Evolutionary conservation across 2,329 filamentous ascomycete species (phyloP).

Genomic region (Pezicula carpinea): DNA sequence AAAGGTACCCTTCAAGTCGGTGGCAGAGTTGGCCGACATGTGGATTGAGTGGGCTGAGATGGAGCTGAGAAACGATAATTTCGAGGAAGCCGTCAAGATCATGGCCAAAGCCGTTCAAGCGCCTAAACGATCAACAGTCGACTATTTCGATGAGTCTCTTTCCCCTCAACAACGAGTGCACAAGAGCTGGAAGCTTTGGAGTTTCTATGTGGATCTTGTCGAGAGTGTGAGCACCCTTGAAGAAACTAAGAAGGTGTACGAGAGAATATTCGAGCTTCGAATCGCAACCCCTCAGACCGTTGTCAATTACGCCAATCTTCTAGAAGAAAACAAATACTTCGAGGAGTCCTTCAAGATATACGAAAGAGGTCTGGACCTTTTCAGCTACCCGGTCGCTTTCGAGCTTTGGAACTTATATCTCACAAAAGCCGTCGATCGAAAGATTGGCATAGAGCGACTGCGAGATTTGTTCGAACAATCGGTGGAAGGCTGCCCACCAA

Average conservation of each 20-base stretch:
- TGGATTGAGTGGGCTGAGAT: slow-evolving; percentile 99
- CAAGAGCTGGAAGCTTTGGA: slow-evolving; percentile 99
- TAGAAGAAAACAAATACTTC: slow-evolving; percentile 92
- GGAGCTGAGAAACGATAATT: slow-evolving; percentile 93
- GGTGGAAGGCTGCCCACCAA: slow-evolving; percentile 87
- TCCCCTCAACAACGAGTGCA: slow-evolving; percentile 95
- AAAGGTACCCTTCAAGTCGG: slow-evolving; percentile 96
- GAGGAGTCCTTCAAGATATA: slow-evolving; percentile 98
- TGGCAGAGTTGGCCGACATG: slow-evolving; percentile 94
- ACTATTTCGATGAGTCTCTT: slow-evolving; percentile 95
- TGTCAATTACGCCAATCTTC: slow-evolving; percentile 93
- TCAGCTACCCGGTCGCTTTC: slow-evolving; percentile 96
- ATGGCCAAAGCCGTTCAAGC: slow-evolving; percentile 97
- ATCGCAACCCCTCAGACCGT: slow-evolving; percentile 98
- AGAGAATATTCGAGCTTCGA: slow-evolving; percentile 94
- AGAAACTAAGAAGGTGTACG: slow-evolving; percentile 91
- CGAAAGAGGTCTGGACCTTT: slow-evolving; percentile 93
- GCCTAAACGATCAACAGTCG: slow-evolving; percentile 96
- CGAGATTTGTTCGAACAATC: slow-evolving; percentile 97
- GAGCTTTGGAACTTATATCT: slow-evolving; percentile 98
- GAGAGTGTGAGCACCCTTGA: slow-evolving; percentile 89
- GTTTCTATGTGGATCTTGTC: slow-evolving; percentile 96
- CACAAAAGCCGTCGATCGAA: slow-evolving; percentile 93
- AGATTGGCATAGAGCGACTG: slow-evolving; percentile 90
- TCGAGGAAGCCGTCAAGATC: slow-evolving; percentile 88